Conservation (phyloP, 2,329 filamentous ascomycete species). For the Fusarium mangiferae region DNA sequence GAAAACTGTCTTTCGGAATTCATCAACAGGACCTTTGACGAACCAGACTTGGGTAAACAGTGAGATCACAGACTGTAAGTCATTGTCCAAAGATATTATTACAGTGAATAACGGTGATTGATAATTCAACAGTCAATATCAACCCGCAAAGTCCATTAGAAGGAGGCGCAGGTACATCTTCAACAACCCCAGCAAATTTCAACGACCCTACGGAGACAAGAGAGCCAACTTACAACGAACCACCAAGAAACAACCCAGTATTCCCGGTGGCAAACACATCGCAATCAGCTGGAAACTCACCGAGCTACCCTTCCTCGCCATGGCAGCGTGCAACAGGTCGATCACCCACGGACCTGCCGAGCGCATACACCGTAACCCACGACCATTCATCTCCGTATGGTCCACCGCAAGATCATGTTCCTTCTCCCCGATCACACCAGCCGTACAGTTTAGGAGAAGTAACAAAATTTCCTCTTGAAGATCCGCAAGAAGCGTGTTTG, state of each 20-base stretch:
- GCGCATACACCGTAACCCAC: constrained; percentile 6
- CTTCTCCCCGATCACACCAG: constrained; percentile 23
- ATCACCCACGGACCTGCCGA: constrained; percentile 26
- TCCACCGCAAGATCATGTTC: neutral
- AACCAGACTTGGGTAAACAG: constrained; percentile 53
- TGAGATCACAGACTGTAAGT: constrained; percentile 49
- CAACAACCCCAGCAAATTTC: neutral
- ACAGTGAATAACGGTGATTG: accelerated
- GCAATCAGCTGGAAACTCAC: neutral
- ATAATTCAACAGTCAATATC: neutral
- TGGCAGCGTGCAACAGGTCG: constrained; percentile 22
- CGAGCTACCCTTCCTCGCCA: constrained; percentile 12
- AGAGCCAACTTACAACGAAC: neutral
- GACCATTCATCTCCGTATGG: constrained; percentile 28
- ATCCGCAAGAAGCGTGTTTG: constrained; percentile 52
- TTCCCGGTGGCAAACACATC: neutral
- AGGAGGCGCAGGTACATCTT: neutral
- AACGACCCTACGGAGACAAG: neutral
- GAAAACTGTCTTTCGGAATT: constrained; percentile 52
- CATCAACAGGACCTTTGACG: constrained; percentile 47
- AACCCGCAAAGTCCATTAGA: constrained; percentile 14
- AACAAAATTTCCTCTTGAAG: constrained; percentile 45
- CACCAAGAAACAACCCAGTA: neutral
- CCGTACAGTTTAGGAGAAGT: constrained; percentile 10
- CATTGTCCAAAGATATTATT: accelerated